These are phyloP conservation scores for Emericellopsis cladophorae DNA, from an alignment of 2,329 filamentous ascomycete genomes.

Conservation along the genomic window DNA sequence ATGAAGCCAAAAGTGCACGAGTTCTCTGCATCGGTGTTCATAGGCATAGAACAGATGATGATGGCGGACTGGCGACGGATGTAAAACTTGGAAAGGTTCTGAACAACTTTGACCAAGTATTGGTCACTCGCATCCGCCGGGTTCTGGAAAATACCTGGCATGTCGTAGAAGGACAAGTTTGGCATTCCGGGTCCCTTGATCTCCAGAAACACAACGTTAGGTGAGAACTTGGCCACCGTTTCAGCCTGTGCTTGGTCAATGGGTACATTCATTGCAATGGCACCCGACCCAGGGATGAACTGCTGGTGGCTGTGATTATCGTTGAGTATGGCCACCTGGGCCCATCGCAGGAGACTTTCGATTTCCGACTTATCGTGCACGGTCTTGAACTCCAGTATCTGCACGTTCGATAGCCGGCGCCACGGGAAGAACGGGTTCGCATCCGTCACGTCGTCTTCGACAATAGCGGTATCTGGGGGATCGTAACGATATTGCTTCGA, in stretches of 20 bases:
- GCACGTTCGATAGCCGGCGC: slow-evolving; percentile 31
- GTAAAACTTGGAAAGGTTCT: slow-evolving; percentile 58
- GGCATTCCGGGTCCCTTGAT: slow-evolving; percentile 62
- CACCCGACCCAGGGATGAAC: slow-evolving; percentile 39
- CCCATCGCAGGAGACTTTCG: slow-evolving; percentile 56
- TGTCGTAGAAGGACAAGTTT: slow-evolving; percentile 70
- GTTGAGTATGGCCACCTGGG: slow-evolving; percentile 67
- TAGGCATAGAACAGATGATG: slow-evolving; percentile 63
- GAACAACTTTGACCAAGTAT: slow-evolving; percentile 60
- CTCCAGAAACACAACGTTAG: slow-evolving; percentile 67
- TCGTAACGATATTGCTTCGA: slow-evolving; percentile 50
- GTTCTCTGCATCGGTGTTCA: slow-evolving; percentile 68
- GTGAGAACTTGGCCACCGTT: slow-evolving; percentile 58
- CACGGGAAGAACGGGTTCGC: slow-evolving; percentile 53
- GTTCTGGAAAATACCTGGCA: slow-evolving; percentile 71
- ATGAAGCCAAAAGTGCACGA: slow-evolving; percentile 59
- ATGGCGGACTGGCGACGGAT: slow-evolving; percentile 58
- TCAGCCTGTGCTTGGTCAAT: slow-evolving; percentile 22
- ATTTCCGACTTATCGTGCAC: slow-evolving; percentile 50
- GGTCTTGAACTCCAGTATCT: slow-evolving; percentile 47
- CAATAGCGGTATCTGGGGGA: slow-evolving; percentile 22
- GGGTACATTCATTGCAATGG: slow-evolving; percentile 21
- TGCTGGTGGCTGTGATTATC: slow-evolving; percentile 38
- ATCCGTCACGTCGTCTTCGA: slow-evolving; percentile 31
- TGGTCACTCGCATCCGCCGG: slow-evolving; percentile 49